Base-by-base conservation (phyloP, 495 filamentous ascomycete genomes). In the Darksidea phi region DNA sequence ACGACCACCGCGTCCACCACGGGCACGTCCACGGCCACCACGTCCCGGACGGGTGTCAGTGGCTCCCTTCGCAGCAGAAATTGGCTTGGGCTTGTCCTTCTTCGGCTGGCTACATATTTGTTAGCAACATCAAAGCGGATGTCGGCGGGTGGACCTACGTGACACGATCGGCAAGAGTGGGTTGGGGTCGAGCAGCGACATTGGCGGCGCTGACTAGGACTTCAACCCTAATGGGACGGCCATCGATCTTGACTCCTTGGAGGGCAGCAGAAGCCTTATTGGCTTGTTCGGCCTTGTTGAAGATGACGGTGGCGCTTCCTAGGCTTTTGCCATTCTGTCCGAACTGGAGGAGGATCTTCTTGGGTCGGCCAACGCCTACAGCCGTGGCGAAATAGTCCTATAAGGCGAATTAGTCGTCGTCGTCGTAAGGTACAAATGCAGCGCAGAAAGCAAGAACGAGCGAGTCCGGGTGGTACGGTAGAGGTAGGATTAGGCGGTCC, bases 191-290 rank as follows among this genome's bases (percentile, higher is more conserved):
- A 12, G 80, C 71, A 32, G 86, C 85, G 17, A 84, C 88, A 54
- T 86, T 83, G 7, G 84, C 84, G 15, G 88, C 87, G 71, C 89
- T 86, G 59, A 94, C 82, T 49, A 98, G 82, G 49, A 97, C 85
- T 72, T 98, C 94, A 61, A 98, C 89, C 85, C 91, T 96, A 81
- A 98, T 92, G 7, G 91, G 89, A 50, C 86, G 84, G 60, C 85
- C 85, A 74, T 98, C 94, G 53, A 98, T 89, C 17, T 90, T 82
- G 54, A 96, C 82, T 56, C 90, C 90, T 67, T 97, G 94, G 57
- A 93, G 79, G n/a, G 83, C 80, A 67, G 85, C 81, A 55, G 87
- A 84, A 25, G 95, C 94, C 74, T 91, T 89, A 67, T 80, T 82
- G 51, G 91, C 95, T 47, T 86, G 88, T 61, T 87, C 88, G 15